Percentiles rank a stretch among this genome's conserved stretches.
Conservation (phyloP, 768 basidiomycete genomes). For the Termitomyces sp. region DNA sequence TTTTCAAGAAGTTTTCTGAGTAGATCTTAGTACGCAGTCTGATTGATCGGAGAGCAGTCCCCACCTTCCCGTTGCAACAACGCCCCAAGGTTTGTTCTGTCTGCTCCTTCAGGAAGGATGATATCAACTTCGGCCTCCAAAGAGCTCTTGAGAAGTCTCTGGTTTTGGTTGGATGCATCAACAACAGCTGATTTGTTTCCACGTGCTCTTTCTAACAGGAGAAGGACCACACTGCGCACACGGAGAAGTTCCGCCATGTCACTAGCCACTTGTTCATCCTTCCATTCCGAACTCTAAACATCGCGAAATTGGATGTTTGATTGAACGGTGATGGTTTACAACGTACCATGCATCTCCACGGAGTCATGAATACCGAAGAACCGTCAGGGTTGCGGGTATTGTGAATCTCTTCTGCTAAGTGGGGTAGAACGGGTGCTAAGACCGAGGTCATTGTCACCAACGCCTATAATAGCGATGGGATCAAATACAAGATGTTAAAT, state of each 20-base stretch:
- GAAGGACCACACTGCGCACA: constrained; percentile 56
- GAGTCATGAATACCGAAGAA: constrained; percentile 61
- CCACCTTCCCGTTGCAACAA: constrained; percentile 41
- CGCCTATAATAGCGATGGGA: constrained; percentile 35
- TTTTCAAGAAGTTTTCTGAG: constrained; percentile 61
- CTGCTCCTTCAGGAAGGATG: constrained; percentile 36
- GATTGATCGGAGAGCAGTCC: constrained; percentile 11
- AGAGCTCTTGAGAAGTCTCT: constrained; percentile 61
- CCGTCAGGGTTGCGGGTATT: constrained; percentile 31
- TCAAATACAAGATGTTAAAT: constrained; percentile 4
- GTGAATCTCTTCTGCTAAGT: constrained; percentile 87
- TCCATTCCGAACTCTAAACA: constrained; percentile 54
- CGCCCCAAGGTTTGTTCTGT: constrained; percentile 20
- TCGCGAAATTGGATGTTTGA: not conserved
- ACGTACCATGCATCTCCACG: constrained; percentile 70
- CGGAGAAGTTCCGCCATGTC: constrained; percentile 63
- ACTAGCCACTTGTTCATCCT: constrained; percentile 44
- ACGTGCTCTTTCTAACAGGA: constrained; percentile 73
- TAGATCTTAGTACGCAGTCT: not conserved
- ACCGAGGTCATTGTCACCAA: constrained; percentile 62
- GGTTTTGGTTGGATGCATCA: not conserved
- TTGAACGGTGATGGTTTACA: not conserved
- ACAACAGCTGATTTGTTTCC: constrained; percentile 56
- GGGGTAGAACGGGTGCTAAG: constrained; percentile 83
- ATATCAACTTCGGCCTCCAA: constrained; percentile 74